Evolutionary conservation across 345 rosid genomes (phyloP), one percentile per base, ranked within the genome.

Genomic region (Pelargonium nanum): DNA sequence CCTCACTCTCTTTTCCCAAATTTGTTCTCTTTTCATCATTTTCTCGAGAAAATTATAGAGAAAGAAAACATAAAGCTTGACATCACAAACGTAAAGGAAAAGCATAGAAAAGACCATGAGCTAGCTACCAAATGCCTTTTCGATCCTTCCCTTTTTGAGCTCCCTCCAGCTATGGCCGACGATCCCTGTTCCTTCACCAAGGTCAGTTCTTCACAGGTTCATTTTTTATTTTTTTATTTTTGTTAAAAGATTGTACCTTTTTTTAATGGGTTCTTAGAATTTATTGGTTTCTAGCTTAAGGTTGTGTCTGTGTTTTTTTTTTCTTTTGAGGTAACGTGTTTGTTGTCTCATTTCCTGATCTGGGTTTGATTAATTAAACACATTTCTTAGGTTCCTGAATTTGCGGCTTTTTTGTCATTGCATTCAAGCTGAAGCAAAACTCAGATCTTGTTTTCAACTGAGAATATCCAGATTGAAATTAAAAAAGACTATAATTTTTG

Each of bases 161-260:
- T 85, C 63, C 61, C 24, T 61, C 24, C 52, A 64, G 60, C 69
- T 22, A 89, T 89, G 99, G 94, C 85, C 62, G 96, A 83, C 55
- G 88, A 87, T 81, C 79, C 71, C 75, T 76, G 78, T 76, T 76
- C 72, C 79, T 81, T 78, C 83, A 58, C 80, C 54, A 93, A 87
- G 97, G 99, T 93, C 53, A 52, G 62, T 19, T 53, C 57, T 21
- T 66, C 19, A 13, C 13, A 17, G 22, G 23, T 53, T 9, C 68
- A 34, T 3, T 54, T 22, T 12, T 2, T 56, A 15, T 23, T 56
- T 22, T 23, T 17, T 28, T 52, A 12, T 26, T 57, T 9, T 30
- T 26, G 26, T 52, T 22, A 16, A 26, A 20, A 22, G 20, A 9
- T 22, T 64, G 13, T 53, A 28, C 4, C 50, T 53, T 25, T 61